Conservation (phyloP, 805 yeast genomes). For the Dipodascus albidus region DNA sequence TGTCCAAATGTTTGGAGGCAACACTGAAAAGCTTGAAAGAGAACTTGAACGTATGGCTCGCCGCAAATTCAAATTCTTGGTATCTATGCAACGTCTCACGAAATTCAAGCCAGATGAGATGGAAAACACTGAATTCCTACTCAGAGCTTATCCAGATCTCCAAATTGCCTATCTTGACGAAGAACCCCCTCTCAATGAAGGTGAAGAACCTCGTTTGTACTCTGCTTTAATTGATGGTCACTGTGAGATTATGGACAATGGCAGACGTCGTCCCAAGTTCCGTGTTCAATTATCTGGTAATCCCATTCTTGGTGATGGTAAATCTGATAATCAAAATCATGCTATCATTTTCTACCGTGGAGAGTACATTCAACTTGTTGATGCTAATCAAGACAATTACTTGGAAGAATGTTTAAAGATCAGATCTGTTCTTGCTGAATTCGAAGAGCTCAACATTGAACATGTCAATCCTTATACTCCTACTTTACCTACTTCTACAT, state of each 20-base stretch:
- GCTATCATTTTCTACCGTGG: slow-evolving; percentile 82
- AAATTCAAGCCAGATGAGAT: slow-evolving; percentile 53
- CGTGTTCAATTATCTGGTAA: slow-evolving; percentile 78
- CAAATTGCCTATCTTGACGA: slow-evolving; percentile 88
- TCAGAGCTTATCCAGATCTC: slow-evolving; percentile 61
- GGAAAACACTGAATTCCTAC: slow-evolving; percentile 53
- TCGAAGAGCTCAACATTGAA: slow-evolving; percentile 62
- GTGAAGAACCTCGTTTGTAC: slow-evolving; percentile 38
- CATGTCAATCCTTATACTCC: slow-evolving; percentile 48
- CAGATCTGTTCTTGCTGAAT: slow-evolving; percentile 77
- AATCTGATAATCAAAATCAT: slow-evolving; percentile 90
- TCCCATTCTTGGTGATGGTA: slow-evolving; percentile 94
- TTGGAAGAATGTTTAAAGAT: slow-evolving; percentile 89
- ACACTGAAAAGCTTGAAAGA: slow-evolving; percentile 90
- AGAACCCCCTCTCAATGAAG: slow-evolving; percentile 47
- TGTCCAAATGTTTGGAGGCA: slow-evolving; percentile 97
- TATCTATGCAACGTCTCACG: slow-evolving; percentile 80
- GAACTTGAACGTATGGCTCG: slow-evolving; percentile 79
- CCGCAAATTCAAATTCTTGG: slow-evolving; percentile 67
- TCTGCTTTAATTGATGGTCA: slow-evolving; percentile 62
- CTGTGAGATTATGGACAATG: slow-evolving; percentile 43
- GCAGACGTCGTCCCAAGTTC: slow-evolving; percentile 48
- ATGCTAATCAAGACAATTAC: slow-evolving; percentile 94
- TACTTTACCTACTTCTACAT: neutral
- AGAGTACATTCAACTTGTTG: slow-evolving; percentile 88